These are phyloP conservation scores for Myriosclerotinia curreyana DNA, from an alignment of 2,329 filamentous ascomycete genomes.

Conservation along the genomic window DNA sequence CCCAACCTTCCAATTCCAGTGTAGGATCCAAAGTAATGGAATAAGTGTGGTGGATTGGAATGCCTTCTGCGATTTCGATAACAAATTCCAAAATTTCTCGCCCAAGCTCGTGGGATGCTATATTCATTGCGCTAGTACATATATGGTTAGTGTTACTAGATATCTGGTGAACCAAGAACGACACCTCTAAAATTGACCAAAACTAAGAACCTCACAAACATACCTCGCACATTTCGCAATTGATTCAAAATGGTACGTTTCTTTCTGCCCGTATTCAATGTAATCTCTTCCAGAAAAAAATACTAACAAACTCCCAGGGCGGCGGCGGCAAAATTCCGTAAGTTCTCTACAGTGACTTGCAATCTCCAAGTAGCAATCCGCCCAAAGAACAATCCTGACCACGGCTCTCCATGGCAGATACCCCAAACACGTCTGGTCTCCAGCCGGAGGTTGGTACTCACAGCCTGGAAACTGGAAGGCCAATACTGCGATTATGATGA, in stretches of 20 bases:
- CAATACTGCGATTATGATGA: constrained; percentile 78
- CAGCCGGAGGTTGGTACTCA: constrained; percentile 94
- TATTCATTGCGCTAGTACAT: constrained; percentile 3
- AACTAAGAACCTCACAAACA: constrained; percentile 20
- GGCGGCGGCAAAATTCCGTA: constrained; percentile 77
- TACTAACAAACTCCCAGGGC: constrained; percentile 56
- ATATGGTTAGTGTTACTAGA: not conserved
- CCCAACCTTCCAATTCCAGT: constrained; percentile 18
- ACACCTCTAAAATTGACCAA: constrained; percentile 7
- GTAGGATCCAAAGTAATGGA: constrained; percentile 5
- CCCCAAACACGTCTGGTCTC: constrained; percentile 99
- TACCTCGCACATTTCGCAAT: constrained; percentile 29
- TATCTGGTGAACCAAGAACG: constrained; percentile 14
- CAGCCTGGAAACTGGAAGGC: constrained; percentile 92
- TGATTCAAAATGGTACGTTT: constrained; percentile 55
- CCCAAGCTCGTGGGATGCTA: constrained; percentile 20
- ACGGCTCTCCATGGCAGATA: constrained; percentile 57
- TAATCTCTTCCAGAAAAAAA: not conserved
- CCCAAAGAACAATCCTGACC: constrained; percentile 12
- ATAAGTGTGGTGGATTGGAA: constrained; percentile 1
- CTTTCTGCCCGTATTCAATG: constrained; percentile 1
- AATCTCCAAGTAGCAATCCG: constrained; percentile 1
- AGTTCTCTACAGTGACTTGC: constrained; percentile 36
- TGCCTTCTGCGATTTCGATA: constrained; percentile 17
- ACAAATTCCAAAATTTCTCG: constrained; percentile 24